Base-by-base conservation (phyloP, 805 yeast species). In the Teunomyces kruisii region DNA sequence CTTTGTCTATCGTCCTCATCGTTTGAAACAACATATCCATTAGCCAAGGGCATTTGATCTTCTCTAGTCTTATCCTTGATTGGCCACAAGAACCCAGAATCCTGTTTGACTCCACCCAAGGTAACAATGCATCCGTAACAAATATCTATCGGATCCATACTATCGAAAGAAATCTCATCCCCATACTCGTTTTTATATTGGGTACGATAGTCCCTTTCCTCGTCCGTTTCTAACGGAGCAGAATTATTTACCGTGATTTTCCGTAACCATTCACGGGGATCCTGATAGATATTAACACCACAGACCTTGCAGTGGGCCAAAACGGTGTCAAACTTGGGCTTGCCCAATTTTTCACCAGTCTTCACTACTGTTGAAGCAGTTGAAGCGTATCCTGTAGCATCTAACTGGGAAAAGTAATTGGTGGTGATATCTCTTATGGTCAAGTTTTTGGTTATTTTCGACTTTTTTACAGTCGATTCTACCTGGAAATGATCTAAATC, bases 291-390 rank as follows among this genome's bases (percentile, higher is more conserved):
- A 1, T 64, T 68, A 4, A 63, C 69, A 1, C 75, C 73, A 57
- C 96, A 88, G 1, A 88, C 52, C 10, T 64, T 64, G 62, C 96
- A 88, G 5, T 39, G 42, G 5, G 51, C 58, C 1, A 53, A 53
- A 9, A 45, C 55, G 2, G 32, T 44, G 9, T 38, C 47, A 16
- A 42, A 41, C 41, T 47, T 59, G 0, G 87, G 88, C 6, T 72
- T 72, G 1, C 74, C 76, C 37, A 91, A 65, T 60, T 92, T 90
- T 39, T 83, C 83, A 4, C 94, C 96, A 0, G 96, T 90, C 52
- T 88, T 84, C 10, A 90, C 90, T 15, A 92, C 97, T 0, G 98
- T 91, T 0, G 97, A 86, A 2, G 91, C 90, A 2, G 92, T 87
- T 45, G 92, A 88, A 0, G 96, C 90, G 58, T 90, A 90, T 12